Evolutionary conservation across 495 filamentous ascomycete genomes (phyloP).

Genomic region (Penicillium cataractarum): DNA sequence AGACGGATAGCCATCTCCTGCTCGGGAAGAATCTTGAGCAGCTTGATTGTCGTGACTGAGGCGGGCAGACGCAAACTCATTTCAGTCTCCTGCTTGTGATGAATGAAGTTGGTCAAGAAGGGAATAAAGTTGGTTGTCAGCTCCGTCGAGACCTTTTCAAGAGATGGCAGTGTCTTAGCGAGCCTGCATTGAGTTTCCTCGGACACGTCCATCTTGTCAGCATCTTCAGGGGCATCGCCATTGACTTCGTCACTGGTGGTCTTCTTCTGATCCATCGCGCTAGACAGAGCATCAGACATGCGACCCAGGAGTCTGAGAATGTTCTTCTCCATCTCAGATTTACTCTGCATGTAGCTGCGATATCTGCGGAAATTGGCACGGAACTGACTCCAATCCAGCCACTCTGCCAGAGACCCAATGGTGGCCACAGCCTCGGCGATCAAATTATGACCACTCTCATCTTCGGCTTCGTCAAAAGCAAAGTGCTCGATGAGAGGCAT

Average conservation of each 20-base stretch:
- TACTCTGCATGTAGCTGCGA: conserved; percentile 74
- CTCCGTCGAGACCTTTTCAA: conserved; percentile 72
- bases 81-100: conserved; percentile 89
- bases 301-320: conserved; percentile 79
- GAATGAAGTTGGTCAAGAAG: conserved; percentile 75
- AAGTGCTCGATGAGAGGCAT: conserved; percentile 93
- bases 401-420: conserved; percentile 71
- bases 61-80: conserved; percentile 91
- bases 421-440: conserved; percentile 78
- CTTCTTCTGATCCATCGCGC: conserved; percentile 50
- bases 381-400: conserved; percentile 90
- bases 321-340: conserved; percentile 83
- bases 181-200: conserved; percentile 51
- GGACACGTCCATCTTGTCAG: conserved; percentile 34
- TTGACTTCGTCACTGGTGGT: conserved; percentile 37
- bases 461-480: conserved; percentile 76
- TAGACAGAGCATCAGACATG: conserved; percentile 73
- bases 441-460: conserved; percentile 80
- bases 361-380: conserved; percentile 79
- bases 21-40: conserved; percentile 77
- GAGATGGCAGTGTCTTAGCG: conserved; percentile 65
- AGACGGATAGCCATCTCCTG: conserved; percentile 71
- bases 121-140: conserved; percentile 76
- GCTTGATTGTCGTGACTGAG: conserved; percentile 82
- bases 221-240: conserved; percentile 40